Conservation (phyloP, 495 filamentous ascomycete genomes). For the Hyaloscypha finlandica region DNA sequence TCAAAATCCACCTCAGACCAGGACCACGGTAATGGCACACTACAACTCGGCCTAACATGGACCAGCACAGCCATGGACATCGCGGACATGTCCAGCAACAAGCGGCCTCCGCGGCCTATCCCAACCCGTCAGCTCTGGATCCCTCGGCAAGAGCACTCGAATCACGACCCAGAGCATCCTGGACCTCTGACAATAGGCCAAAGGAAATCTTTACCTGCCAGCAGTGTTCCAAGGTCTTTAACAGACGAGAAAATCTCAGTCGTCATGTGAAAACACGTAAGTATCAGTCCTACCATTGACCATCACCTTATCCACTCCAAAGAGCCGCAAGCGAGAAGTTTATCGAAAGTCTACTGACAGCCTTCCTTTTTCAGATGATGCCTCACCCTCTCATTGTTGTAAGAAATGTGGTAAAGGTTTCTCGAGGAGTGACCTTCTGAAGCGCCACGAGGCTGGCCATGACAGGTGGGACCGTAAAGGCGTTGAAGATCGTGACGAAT, state of each 20-base stretch:
- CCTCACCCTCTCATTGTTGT: conserved; percentile 15
- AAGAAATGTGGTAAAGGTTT: conserved; percentile 21
- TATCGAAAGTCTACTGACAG: not conserved
- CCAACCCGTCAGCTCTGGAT: too few relatives aligned
- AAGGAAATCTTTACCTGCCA: conserved; percentile 14
- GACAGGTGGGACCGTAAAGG: conserved; percentile 12
- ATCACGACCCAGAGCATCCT: too few relatives aligned
- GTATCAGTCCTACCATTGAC: not conserved
- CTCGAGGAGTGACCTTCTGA: conserved; percentile 23
- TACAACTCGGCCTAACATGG: too few relatives aligned
- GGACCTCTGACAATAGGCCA: too few relatives aligned
- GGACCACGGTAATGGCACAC: too few relatives aligned
- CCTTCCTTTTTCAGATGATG: conserved; percentile 2
- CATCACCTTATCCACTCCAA: too few relatives aligned
- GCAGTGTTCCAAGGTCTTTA: conserved; percentile 19
- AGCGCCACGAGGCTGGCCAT: conserved; percentile 17
- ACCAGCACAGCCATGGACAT: too few relatives aligned
- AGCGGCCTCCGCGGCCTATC: not conserved
- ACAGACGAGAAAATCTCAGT: conserved; percentile 25
- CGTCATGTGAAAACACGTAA: conserved; percentile 26
- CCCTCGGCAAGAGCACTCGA: too few relatives aligned
- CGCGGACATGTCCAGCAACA: too few relatives aligned
- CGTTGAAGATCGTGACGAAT: too few relatives aligned
- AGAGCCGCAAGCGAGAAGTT: too few relatives aligned
- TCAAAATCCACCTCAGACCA: too few relatives aligned